phyloP scores from a whole-genome alignment of 805 yeast species.

The Ascoidea tarda region DNA sequence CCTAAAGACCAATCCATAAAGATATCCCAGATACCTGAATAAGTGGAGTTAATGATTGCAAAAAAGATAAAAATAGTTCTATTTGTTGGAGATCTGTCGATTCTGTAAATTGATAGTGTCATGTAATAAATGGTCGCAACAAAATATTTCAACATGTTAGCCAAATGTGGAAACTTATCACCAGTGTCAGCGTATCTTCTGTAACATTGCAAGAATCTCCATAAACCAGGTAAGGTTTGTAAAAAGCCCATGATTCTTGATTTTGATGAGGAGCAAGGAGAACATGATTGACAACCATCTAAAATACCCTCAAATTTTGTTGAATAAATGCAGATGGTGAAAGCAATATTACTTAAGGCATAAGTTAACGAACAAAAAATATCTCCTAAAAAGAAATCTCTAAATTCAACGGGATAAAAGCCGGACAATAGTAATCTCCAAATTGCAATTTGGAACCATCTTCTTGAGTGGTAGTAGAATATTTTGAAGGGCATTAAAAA shows the following conservation, averaged over 20 bases:
- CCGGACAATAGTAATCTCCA: slow-evolving; percentile 74
- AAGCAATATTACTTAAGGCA: slow-evolving; percentile 70
- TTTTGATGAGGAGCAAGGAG: slow-evolving; percentile 59
- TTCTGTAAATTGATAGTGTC: slow-evolving; percentile 66
- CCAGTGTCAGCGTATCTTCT: slow-evolving; percentile 89
- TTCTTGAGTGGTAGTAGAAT: slow-evolving; percentile 47
- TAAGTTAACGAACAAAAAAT: slow-evolving; percentile 81
- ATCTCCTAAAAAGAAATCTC: slow-evolving; percentile 90
- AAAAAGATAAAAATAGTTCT: slow-evolving; percentile 55
- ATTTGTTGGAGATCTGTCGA: slow-evolving; percentile 27
- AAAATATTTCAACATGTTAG: slow-evolving; percentile 71
- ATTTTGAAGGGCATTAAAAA: slow-evolving; percentile 50
- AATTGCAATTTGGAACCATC: slow-evolving; percentile 61
- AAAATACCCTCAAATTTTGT: slow-evolving; percentile 50
- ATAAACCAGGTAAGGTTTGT: slow-evolving; percentile 70
- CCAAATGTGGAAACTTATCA: slow-evolving; percentile 92
- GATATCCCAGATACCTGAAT: slow-evolving; percentile 74
- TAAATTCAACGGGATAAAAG: slow-evolving; percentile 85
- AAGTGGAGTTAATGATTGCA: slow-evolving; percentile 60
- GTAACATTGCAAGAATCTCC: slow-evolving; percentile 84
- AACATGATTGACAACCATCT: slow-evolving; percentile 20
- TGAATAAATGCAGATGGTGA: slow-evolving; percentile 74
- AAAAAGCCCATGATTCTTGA: slow-evolving; percentile 76
- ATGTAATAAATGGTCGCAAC: slow-evolving; percentile 56
- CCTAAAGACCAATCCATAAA: slow-evolving; percentile 93